Evolutionary conservation across 2,329 filamentous ascomycete genomes (phyloP).

Genomic region (Colletotrichum abscissum): DNA sequence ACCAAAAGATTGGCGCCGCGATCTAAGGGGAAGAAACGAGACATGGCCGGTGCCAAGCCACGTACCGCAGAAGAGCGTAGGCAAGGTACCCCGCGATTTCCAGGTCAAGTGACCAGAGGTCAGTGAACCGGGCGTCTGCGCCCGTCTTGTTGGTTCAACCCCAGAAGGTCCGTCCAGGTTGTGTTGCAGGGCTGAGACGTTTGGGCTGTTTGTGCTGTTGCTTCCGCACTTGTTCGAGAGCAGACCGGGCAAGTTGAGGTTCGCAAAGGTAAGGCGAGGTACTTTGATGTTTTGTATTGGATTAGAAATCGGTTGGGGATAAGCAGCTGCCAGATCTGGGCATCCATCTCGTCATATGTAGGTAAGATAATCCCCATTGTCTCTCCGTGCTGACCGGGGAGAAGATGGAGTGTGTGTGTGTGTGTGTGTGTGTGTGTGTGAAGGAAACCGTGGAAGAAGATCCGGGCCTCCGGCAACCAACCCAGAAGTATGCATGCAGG

Average conservation of each 20-base stretch:
- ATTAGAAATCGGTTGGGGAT: neutral
- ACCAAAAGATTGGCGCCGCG: neutral
- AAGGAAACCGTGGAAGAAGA: slow-evolving; percentile 19
- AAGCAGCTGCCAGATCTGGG: neutral
- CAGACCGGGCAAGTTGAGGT: no score
- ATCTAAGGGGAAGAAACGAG: neutral
- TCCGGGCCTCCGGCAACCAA: slow-evolving; percentile 24
- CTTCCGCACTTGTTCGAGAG: neutral
- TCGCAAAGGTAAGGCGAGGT: no score
- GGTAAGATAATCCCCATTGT: neutral
- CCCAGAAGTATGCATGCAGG: slow-evolving; percentile 12
- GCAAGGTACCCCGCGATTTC: slow-evolving; percentile 14
- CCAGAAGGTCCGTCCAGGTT: neutral
- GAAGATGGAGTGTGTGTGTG: neutral
- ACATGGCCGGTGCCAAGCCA: slow-evolving; percentile 13
- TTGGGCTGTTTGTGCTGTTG: neutral
- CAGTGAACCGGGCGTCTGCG: neutral
- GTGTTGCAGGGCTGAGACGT: neutral
- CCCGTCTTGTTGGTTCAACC: neutral
- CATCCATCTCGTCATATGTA: slow-evolving; percentile 10
- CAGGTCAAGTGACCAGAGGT: slow-evolving; percentile 20
- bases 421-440: neutral
- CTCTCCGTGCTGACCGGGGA: neutral
- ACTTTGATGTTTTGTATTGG: neutral
- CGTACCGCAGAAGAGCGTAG: neutral